A percentile compares a stretch with the other conserved stretches of the same genome.
Conservation (phyloP, 352 stramenopile species). For the Globisporangium abappressorium region DNA sequence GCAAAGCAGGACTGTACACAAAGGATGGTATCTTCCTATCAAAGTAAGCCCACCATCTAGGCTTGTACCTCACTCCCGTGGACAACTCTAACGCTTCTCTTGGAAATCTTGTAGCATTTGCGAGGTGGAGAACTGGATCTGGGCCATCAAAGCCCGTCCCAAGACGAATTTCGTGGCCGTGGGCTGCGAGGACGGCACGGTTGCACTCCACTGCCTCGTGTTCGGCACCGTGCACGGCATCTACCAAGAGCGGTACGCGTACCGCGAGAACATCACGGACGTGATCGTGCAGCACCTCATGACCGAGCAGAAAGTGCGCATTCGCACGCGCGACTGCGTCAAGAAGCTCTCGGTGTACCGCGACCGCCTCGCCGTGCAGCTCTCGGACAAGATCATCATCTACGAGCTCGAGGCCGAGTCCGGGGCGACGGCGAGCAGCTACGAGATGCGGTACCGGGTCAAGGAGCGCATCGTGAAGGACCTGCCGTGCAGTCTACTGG, state of each 20-base stretch:
- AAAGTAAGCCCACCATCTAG: constrained; percentile 25
- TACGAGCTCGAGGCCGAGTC: constrained; percentile 89
- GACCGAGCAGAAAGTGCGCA: constrained; percentile 93
- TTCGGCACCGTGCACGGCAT: constrained; percentile 92
- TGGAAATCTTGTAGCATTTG: constrained; percentile 47
- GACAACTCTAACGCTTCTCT: neutral
- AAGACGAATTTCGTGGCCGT: constrained; percentile 87
- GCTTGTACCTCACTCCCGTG: neutral
- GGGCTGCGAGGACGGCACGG: constrained; percentile 83
- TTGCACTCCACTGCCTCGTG: constrained; percentile 84
- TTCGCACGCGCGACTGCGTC: constrained; percentile 94
- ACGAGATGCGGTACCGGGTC: constrained; percentile 93
- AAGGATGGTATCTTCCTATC: constrained; percentile 81
- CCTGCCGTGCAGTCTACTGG: constrained; percentile 82
- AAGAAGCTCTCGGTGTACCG: constrained; percentile 93
- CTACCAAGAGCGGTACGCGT: constrained; percentile 93
- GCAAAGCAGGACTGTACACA: constrained; percentile 87
- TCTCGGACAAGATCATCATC: constrained; percentile 93
- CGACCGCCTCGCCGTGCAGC: constrained; percentile 91
- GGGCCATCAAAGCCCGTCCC: constrained; percentile 74
- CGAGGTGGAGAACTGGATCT: constrained; percentile 91
- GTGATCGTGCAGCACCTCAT: constrained; percentile 95
- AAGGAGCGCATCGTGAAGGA: constrained; percentile 87
- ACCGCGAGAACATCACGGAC: constrained; percentile 93
- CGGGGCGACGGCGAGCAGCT: constrained; percentile 40